Conservation (phyloP, 495 filamentous ascomycete genomes). For the Annulohypoxylon nitens region DNA sequence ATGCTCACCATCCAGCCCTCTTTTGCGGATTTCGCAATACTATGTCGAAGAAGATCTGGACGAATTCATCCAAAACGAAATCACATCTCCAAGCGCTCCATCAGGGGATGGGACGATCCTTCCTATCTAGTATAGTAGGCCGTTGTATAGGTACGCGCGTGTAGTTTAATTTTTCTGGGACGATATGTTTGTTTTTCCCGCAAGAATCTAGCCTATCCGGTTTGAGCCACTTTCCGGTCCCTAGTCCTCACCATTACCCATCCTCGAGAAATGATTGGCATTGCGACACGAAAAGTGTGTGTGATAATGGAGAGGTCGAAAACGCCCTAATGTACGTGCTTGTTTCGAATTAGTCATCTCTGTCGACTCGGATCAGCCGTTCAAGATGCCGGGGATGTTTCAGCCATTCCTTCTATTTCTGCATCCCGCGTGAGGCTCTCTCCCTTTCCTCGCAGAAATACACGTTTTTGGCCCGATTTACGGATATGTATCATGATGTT, state of each 20-base stretch:
- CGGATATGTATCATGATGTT: slow-evolving; percentile 39
- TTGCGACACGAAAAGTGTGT: slow-evolving; percentile 33
- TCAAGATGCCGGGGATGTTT: slow-evolving; percentile 45
- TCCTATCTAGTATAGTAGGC: slow-evolving; percentile 43
- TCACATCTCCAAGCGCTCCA: slow-evolving; percentile 22
- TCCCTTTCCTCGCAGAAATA: slow-evolving; percentile 26
- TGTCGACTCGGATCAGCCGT: slow-evolving; percentile 48
- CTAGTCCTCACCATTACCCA: slow-evolving; percentile 30
- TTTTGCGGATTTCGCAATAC: slow-evolving; percentile 12
- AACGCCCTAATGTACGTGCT: slow-evolving; percentile 49
- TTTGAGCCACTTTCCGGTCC: slow-evolving; percentile 41
- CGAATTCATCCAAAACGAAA: slow-evolving; percentile 24
- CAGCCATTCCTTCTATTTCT: slow-evolving; percentile 47
- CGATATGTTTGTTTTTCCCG: slow-evolving; percentile 37
- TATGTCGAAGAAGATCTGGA: slow-evolving; percentile 18
- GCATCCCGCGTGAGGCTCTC: slow-evolving; percentile 47
- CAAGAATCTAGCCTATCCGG: slow-evolving; percentile 41
- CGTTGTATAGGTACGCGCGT: slow-evolving; percentile 39
- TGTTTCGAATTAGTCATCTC: slow-evolving; percentile 51
- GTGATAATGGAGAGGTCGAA: slow-evolving; percentile 40
- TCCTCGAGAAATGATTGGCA: slow-evolving; percentile 44
- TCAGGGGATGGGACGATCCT: slow-evolving; percentile 41
- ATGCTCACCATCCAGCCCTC: slow-evolving; percentile 25
- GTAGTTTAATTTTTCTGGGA: slow-evolving; percentile 32
- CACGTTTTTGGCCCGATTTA: slow-evolving; percentile 33